These are phyloP conservation scores for Acacia melanoxylon DNA, from an alignment of 306 rosid species.

Conservation along the genomic window DNA sequence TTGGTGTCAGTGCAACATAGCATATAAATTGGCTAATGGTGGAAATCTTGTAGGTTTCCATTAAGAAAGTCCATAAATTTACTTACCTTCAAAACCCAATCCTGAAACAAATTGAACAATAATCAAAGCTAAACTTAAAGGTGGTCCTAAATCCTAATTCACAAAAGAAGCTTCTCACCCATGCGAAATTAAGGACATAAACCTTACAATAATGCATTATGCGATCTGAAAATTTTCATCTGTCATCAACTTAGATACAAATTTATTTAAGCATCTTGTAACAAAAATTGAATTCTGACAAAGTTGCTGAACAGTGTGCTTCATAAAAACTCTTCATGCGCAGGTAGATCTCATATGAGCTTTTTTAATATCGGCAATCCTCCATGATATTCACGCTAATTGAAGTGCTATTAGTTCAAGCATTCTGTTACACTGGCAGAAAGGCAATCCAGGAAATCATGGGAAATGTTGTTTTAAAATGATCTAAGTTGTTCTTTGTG, in stretches of 20 bases:
- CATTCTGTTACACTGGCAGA: not conserved
- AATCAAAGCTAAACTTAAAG: not conserved
- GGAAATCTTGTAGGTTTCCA: too few relatives aligned
- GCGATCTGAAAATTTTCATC: too few relatives aligned
- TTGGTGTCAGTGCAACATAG: too few relatives aligned
- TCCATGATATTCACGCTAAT: not conserved
- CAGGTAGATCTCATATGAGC: not conserved
- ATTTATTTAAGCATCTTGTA: not conserved
- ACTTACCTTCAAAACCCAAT: not conserved
- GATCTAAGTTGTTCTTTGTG: not conserved
- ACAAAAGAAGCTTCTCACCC: not conserved
- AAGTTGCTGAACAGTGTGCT: not conserved
- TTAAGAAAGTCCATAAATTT: not conserved
- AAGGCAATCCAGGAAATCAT: not conserved
- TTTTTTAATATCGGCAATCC: not conserved
- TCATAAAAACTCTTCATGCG: not conserved
- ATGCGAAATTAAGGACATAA: not conserved
- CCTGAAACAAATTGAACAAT: slow-evolving; percentile 3
- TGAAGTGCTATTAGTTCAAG: not conserved
- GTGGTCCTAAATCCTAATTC: not conserved
- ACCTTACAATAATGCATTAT: not conserved
- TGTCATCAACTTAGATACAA: too few relatives aligned
- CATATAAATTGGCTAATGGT: too few relatives aligned
- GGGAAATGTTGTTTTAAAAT: not conserved
- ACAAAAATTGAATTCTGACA: not conserved